A percentile compares a stretch with the other conserved stretches of the same genome.
Evolutionary conservation across 257 asterid species (phyloP).

Genomic region (Fraxinus quadrangulata): DNA sequence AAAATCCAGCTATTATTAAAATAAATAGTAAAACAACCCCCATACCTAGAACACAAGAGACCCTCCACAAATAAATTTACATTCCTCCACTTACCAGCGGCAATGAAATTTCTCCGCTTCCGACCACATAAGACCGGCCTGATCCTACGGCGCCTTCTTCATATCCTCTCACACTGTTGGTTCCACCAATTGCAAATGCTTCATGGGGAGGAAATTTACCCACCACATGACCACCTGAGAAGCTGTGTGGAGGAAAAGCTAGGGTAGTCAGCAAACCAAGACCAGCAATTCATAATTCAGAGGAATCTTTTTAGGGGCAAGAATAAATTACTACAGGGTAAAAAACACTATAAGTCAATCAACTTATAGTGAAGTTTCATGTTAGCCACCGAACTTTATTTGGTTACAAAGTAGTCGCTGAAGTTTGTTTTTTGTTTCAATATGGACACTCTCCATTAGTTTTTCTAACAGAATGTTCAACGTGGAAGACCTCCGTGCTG

Average conservation of each 20-base stretch:
- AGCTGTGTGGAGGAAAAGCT: slow-evolving; percentile 41
- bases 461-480: neutral
- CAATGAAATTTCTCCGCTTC: slow-evolving; percentile 88
- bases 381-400: neutral
- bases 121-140: slow-evolving; percentile 81
- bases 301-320: neutral
- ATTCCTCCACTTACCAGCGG: slow-evolving; percentile 67
- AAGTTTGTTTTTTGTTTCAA: neutral
- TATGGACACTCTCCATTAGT: neutral
- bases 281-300: slow-evolving; percentile 5
- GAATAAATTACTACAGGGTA: neutral
- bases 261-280: slow-evolving; percentile 24
- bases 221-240: slow-evolving; percentile 82
- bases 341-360: slow-evolving; percentile 1
- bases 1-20: neutral
- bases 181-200: slow-evolving; percentile 97
- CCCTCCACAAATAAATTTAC: neutral
- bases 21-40: neutral
- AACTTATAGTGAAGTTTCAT: neutral
- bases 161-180: slow-evolving; percentile 93
- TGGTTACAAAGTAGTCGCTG: neutral
- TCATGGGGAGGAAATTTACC: slow-evolving; percentile 98
- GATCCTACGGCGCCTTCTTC: slow-evolving; percentile 98
- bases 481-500: slow-evolving; percentile 5
- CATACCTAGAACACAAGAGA: neutral